Conservation (phyloP, 2,329 filamentous ascomycete genomes). For the Cladosporium sp. region DNA sequence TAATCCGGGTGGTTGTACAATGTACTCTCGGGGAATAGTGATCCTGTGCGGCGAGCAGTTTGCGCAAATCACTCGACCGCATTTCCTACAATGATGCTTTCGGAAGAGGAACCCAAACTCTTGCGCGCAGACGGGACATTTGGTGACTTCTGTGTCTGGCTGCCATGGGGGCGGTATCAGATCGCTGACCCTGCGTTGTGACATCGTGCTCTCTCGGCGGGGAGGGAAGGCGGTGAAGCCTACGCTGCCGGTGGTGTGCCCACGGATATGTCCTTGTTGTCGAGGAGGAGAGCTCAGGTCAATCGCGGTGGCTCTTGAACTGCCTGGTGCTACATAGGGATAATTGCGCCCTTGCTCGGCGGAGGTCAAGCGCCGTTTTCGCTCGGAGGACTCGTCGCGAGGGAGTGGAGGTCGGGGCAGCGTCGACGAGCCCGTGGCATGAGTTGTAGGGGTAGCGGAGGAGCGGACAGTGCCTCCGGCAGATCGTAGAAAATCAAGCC, state of each 20-base stretch:
- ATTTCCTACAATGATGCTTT: conserved; percentile 95
- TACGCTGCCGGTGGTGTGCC: conserved; percentile 3
- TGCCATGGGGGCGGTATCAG: conserved; percentile 74
- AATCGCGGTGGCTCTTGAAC: conserved; percentile 15
- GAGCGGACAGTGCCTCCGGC: conserved; percentile 19
- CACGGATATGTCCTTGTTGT: conserved; percentile 3
- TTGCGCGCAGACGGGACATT: conserved; percentile 76
- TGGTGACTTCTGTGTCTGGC: conserved; percentile 72
- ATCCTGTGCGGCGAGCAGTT: conserved; percentile 90
- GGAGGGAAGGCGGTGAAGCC: conserved; percentile 1
- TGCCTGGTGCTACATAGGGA: conserved; percentile 15
- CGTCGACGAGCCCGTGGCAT: not conserved
- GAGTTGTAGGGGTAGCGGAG: not conserved
- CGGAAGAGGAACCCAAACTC: conserved; percentile 79
- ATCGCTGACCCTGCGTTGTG: conserved; percentile 27
- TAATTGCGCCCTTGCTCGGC: conserved; percentile 19
- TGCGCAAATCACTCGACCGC: conserved; percentile 84
- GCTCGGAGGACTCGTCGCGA: conserved; percentile 14
- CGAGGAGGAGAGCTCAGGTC: conserved; percentile 21
- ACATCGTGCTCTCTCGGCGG: conserved; percentile 1
- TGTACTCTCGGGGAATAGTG: conserved; percentile 87
- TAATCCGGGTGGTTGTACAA: conserved; percentile 64
- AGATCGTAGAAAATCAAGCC: conserved; percentile 21
- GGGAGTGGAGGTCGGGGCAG: not conserved
- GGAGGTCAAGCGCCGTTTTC: conserved; percentile 25